A percentile compares a stretch with the other conserved stretches of the same genome.
Evolutionary conservation across 768 basidiomycete species (phyloP).

Genomic region (Pleurotus tuber-regium): DNA sequence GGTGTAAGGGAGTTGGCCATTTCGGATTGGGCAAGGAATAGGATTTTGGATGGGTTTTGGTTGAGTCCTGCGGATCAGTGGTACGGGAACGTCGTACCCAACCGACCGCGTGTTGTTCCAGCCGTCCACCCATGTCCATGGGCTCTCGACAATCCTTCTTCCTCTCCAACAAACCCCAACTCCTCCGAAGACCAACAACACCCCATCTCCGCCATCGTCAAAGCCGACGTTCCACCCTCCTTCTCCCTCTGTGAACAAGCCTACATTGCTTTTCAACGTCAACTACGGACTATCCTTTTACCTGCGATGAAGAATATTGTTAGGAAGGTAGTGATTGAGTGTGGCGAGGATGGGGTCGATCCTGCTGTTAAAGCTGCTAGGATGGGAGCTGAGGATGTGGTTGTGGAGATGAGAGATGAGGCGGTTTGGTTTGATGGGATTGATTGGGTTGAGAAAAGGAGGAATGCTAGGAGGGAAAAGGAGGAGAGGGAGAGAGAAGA

Average conservation of each 20-base stretch:
- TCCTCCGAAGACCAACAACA: slow-evolving; percentile 39
- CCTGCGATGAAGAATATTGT: slow-evolving; percentile 73
- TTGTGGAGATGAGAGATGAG: slow-evolving; percentile 54
- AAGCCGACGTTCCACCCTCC: slow-evolving; percentile 56
- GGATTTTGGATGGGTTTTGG: slow-evolving; percentile 78
- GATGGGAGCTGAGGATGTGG: slow-evolving; percentile 63
- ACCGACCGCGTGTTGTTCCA: slow-evolving; percentile 32
- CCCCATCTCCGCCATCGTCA: slow-evolving; percentile 45
- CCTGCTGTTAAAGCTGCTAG: slow-evolving; percentile 53
- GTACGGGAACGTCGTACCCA: slow-evolving; percentile 42
- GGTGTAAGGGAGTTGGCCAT: slow-evolving; percentile 56
- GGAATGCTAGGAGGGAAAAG: slow-evolving; percentile 31
- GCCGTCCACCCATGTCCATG: slow-evolving; percentile 65
- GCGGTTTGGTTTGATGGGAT: slow-evolving; percentile 73
- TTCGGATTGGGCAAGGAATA: slow-evolving; percentile 66
- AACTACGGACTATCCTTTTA: slow-evolving; percentile 56
- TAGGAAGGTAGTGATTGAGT: slow-evolving; percentile 62
- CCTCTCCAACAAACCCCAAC: no score
- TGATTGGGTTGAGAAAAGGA: slow-evolving; percentile 58
- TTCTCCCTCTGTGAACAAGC: slow-evolving; percentile 63
- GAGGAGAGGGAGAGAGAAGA: slow-evolving; percentile 23
- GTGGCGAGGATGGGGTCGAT: slow-evolving; percentile 37
- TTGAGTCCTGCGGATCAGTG: slow-evolving; percentile 70
- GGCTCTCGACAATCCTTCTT: slow-evolving; percentile 41
- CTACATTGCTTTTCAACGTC: slow-evolving; percentile 54